Evolutionary conservation across 2,329 filamentous ascomycete species (phyloP), one percentile per base, ranked within the genome.

Genomic region (Zarea fungicola): DNA sequence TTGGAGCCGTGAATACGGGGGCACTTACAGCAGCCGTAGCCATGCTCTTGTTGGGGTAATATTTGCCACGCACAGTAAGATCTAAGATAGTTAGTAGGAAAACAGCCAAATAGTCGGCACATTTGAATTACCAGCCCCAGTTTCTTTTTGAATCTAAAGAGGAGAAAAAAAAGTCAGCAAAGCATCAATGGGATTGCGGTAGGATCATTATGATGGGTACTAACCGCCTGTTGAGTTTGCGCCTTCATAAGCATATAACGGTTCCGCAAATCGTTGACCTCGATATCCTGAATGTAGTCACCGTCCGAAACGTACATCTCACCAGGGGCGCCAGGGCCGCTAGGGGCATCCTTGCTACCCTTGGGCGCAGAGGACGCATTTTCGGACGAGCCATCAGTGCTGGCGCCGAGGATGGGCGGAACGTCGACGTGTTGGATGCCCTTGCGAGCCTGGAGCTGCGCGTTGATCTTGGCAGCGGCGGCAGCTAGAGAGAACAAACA

Each of bases 151-250:
- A 65, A 99, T 99, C 93, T 99, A 91, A 63, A 45, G 10, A 3
- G 14, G 13, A 18, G 91, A 63, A 45, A 13, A 3, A 11, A 13
- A 18, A 16, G 25, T 50, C 36, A 50, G 48, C 35, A 19, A 13
- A 13, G 13, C n/a, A n/a, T n/a, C n/a, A n/a, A n/a, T n/a, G n/a
- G n/a, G n/a, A n/a, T n/a, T n/a, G n/a, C n/a, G n/a, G n/a, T n/a
- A n/a, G n/a, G n/a, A n/a, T n/a, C n/a, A n/a, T n/a, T n/a, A n/a
- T n/a, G n/a, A n/a, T n/a, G n/a, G n/a, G n/a, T n/a, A n/a, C 86
- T 95, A 96, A 99, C 93, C 92, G 93, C 96, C 82, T 96, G 95
- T 78, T 97, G 93, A 57, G 90, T 96, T 61, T 89, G 87, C 63
- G 91, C 90, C 76, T 96, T 97, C 56, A 92, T 99, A 73, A 99